Conservation (phyloP, 2,329 filamentous ascomycete genomes). For the Ceratocystis smalleyi region DNA sequence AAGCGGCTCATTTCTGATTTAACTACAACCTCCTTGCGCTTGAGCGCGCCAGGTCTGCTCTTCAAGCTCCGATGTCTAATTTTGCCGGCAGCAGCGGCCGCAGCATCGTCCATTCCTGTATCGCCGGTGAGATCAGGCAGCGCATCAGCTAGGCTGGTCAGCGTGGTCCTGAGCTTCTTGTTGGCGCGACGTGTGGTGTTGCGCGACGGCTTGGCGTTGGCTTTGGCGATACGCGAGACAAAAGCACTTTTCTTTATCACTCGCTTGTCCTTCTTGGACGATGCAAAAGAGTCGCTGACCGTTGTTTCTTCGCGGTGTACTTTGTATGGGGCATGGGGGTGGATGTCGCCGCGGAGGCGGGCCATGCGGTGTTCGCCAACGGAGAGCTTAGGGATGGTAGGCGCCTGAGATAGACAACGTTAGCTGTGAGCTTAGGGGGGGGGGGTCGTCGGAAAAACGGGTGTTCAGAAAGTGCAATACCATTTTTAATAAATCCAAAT, state of each 20-base stretch:
- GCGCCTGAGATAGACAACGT: slow-evolving; percentile 16
- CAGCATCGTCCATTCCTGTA: slow-evolving; percentile 28
- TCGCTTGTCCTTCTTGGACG: slow-evolving; percentile 70
- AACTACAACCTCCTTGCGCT: slow-evolving; percentile 67
- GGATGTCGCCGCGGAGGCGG: slow-evolving; percentile 33
- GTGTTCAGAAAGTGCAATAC: background rate
- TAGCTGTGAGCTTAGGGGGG: background rate
- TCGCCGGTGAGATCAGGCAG: slow-evolving; percentile 45
- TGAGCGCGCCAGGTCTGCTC: slow-evolving; percentile 63
- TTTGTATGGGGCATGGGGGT: slow-evolving; percentile 37
- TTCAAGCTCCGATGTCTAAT: slow-evolving; percentile 60
- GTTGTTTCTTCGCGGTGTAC: slow-evolving; percentile 36
- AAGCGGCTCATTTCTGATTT: slow-evolving; percentile 72
- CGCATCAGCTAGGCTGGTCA: slow-evolving; percentile 65
- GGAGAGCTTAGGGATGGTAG: slow-evolving; percentile 36
- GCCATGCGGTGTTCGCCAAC: slow-evolving; percentile 41
- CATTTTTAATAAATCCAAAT: background rate
- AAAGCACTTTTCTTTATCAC: slow-evolving; percentile 68
- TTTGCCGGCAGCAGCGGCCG: slow-evolving; percentile 38
- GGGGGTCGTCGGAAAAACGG: background rate
- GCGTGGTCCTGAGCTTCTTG: slow-evolving; percentile 63
- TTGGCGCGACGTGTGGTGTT: slow-evolving; percentile 40
- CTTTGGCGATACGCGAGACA: slow-evolving; percentile 58
- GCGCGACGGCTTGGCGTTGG: slow-evolving; percentile 40
- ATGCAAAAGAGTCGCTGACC: slow-evolving; percentile 44